Percentiles rank a stretch among this genome's conserved stretches.
Evolutionary conservation across 495 filamentous ascomycete species (phyloP).

Genomic region (Neurospora tetraspora): DNA sequence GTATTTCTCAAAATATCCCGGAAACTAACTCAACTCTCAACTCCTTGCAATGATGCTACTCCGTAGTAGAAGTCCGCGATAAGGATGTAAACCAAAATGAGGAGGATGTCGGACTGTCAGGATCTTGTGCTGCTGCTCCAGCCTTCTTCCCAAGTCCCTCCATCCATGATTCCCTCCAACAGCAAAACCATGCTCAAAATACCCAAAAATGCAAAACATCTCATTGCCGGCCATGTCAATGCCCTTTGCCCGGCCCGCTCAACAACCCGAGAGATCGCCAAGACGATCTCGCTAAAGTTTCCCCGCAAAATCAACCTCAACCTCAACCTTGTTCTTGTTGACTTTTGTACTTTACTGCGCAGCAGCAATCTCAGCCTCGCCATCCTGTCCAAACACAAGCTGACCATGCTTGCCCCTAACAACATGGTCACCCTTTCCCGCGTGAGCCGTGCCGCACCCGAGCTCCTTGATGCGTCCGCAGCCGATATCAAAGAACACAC

Average conservation of each 20-base stretch:
- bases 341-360: background rate
- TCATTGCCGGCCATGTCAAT: background rate
- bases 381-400: constrained; percentile 30
- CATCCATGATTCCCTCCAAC: background rate
- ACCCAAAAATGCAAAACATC: background rate
- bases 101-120: background rate
- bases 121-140: background rate
- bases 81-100: background rate
- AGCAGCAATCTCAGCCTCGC: background rate
- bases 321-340: background rate
- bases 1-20: background rate
- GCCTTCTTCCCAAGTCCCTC: background rate
- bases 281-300: background rate
- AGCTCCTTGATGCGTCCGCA: constrained; percentile 51
- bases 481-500: constrained; percentile 57
- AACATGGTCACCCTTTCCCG: constrained; percentile 15
- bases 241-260: background rate
- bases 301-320: background rate
- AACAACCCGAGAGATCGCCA: background rate
- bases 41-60: background rate
- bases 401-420: constrained; percentile 40
- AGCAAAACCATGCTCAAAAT: background rate
- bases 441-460: constrained; percentile 30
- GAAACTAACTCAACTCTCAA: background rate
- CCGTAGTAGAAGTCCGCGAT: background rate